Percentiles rank a stretch among this genome's conserved stretches.
phyloP scores from a whole-genome alignment of 1,139 yeast species.

The Pichia sp. region DNA sequence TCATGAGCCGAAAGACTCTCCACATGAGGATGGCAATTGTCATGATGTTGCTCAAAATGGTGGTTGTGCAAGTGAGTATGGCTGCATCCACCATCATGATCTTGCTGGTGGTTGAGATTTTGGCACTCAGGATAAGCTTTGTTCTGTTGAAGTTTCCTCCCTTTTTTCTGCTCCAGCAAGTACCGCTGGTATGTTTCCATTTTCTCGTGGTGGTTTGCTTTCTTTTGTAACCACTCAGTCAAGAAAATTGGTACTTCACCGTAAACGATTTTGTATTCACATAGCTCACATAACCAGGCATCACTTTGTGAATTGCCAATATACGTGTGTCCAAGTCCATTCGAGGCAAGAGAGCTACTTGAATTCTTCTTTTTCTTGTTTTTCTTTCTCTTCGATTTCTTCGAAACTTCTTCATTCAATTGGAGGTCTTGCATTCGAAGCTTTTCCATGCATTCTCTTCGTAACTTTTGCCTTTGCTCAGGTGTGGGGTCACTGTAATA shows the following conservation, averaged over 20 bases:
- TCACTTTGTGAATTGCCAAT: slow-evolving; percentile 3
- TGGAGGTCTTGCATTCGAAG: slow-evolving; percentile 5
- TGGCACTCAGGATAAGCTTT: not conserved
- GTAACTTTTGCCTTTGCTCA: slow-evolving; percentile 10
- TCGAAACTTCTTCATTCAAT: not conserved
- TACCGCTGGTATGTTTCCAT: slow-evolving; percentile 21
- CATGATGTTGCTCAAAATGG: not conserved
- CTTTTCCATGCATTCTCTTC: slow-evolving; percentile 10
- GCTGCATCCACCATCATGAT: not conserved
- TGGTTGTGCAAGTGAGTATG: not conserved
- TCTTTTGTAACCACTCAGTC: slow-evolving; percentile 44
- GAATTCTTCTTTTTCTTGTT: slow-evolving; percentile 16
- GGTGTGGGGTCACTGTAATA: slow-evolving; percentile 4
- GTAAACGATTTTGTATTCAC: slow-evolving; percentile 57
- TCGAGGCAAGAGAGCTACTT: not conserved
- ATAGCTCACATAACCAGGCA: slow-evolving; percentile 45
- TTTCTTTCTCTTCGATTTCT: slow-evolving; percentile 12
- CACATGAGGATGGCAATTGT: not conserved
- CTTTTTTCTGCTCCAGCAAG: slow-evolving; percentile 14
- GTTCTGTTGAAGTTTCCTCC: slow-evolving; percentile 4
- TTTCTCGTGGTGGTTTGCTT: slow-evolving; percentile 32
- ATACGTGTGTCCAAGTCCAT: not conserved
- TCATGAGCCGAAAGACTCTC: not conserved
- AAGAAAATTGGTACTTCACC: slow-evolving; percentile 48
- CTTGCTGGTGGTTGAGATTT: slow-evolving; percentile 1